Base-by-base conservation (phyloP, 306 rosid genomes). In the Vigna angularis region DNA sequence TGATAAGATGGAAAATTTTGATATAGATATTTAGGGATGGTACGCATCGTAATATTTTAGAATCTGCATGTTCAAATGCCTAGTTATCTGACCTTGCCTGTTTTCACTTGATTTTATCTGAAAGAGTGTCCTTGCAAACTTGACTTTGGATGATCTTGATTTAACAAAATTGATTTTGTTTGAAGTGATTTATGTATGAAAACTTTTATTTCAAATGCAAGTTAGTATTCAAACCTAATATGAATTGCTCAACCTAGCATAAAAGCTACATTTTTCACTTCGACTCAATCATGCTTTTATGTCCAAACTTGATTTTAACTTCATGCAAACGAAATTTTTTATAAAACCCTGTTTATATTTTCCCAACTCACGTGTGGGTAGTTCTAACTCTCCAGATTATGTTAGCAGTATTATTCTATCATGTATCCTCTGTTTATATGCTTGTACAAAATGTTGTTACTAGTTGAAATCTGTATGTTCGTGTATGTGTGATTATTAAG, bases 11-110 rank as follows among this genome's bases (percentile, higher is more conserved):
- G 34, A 4, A 30, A 30, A 30, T 30, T 30, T 30, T 30, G 34
- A 30, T 30, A 30, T 4, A 30, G 34, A 30, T 30, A 30, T 30
- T 30, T 4, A 30, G 34, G 34, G 34, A 30, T 30, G 34, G 34
- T 30, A 4, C 34, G 5, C 34, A 30, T 30, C 5, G 4, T 30
- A 30, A 4, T 30, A 30, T 30, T 30, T 73, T 34, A 52, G 47
- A 73, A 63, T 55, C 40, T 5, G 14, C 72, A 62, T 77, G 17
- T 67, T 78, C 61, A 57, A 59, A 74, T 82, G 66, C 20, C 70
- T 66, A 65, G 65, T 44, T 52, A 32, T 61, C 34, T 58, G 45
- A 53, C 47, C 72, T 70, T 26, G 42, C 47, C 26, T 48, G 76
- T 73, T 65, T 79, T 62, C 42, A 49, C 53, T 18, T 45, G 26